Conservation (phyloP, 129 eudicot species). For the Pseudognaphalium luteoalbum region DNA sequence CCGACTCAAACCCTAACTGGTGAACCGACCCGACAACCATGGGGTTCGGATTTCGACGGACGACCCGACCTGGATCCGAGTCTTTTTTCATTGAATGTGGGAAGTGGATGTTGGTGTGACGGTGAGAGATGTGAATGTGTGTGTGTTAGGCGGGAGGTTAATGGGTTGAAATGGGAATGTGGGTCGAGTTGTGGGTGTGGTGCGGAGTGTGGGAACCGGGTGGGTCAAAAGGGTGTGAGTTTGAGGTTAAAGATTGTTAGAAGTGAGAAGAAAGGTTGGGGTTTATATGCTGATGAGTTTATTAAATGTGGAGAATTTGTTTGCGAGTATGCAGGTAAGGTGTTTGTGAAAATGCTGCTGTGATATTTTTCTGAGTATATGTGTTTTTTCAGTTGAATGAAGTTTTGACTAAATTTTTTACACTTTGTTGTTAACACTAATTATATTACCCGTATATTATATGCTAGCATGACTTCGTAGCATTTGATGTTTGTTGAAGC, state of each 20-base stretch:
- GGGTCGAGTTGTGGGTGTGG: constrained; percentile 71
- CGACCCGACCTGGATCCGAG: constrained; percentile 20
- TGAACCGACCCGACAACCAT: constrained; percentile 46
- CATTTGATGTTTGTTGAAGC: background rate
- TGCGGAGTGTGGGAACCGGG: constrained; percentile 58
- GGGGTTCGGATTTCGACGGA: constrained; percentile 46
- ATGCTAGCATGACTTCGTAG: background rate
- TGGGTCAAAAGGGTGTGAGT: constrained; percentile 53
- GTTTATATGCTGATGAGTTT: constrained; percentile 59
- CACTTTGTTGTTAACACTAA: background rate
- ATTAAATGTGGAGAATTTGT: constrained; percentile 55
- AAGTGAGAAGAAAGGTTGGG: constrained; percentile 70
- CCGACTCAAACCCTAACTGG: constrained; percentile 33
- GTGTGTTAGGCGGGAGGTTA: constrained; percentile 37
- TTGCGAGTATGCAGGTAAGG: constrained; percentile 93
- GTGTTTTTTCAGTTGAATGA: background rate
- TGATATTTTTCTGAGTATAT: background rate
- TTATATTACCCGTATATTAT: too few relatives aligned
- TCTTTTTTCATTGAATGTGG: constrained; percentile 30
- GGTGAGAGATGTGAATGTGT: constrained; percentile 56
- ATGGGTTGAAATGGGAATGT: constrained; percentile 57
- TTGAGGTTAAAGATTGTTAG: constrained; percentile 60
- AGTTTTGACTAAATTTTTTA: background rate
- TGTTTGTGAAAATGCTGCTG: constrained; percentile 15
- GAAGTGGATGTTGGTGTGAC: constrained; percentile 48